phyloP scores from a whole-genome alignment of 73 alveolate species.

The Effrenium voratum region DNA sequence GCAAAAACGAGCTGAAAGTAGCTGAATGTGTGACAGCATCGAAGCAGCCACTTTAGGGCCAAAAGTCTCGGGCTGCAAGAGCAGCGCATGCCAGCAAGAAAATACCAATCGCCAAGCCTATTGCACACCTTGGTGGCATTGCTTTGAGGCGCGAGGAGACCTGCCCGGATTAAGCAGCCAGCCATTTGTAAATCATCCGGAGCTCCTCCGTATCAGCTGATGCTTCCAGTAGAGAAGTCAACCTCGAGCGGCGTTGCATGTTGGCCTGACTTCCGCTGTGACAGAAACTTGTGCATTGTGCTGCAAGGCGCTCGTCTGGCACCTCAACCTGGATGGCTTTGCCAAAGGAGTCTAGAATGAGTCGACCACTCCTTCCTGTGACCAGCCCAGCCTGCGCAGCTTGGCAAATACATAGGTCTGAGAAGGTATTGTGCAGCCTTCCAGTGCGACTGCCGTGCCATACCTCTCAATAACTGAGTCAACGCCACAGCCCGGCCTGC shows the following conservation, averaged over 20 bases:
- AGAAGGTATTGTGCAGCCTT: background rate
- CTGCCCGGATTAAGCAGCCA: background rate
- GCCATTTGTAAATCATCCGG: constrained; percentile 63
- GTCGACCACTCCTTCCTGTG: constrained; percentile 53
- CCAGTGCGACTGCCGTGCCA: background rate
- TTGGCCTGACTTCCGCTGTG: background rate
- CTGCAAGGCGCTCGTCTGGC: constrained; percentile 42
- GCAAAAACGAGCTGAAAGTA: background rate
- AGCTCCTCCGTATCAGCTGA: constrained; percentile 25
- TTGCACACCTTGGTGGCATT: constrained; percentile 37
- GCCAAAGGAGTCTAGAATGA: background rate
- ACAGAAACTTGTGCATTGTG: background rate
- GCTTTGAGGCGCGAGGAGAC: too few species aligned
- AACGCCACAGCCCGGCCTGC: background rate
- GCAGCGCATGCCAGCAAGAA: constrained; percentile 57
- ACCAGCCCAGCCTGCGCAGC: constrained; percentile 55
- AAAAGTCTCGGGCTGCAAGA: constrained; percentile 52
- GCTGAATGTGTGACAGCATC: background rate
- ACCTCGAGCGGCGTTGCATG: background rate
- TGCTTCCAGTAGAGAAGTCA: constrained; percentile 13
- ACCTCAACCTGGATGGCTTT: background rate
- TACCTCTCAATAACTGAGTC: background rate
- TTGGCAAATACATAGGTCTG: background rate
- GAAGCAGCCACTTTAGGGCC: background rate
- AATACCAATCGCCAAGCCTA: constrained; percentile 39